Base-by-base conservation (phyloP, 441 rosid species). In the Iberis amara region DNA sequence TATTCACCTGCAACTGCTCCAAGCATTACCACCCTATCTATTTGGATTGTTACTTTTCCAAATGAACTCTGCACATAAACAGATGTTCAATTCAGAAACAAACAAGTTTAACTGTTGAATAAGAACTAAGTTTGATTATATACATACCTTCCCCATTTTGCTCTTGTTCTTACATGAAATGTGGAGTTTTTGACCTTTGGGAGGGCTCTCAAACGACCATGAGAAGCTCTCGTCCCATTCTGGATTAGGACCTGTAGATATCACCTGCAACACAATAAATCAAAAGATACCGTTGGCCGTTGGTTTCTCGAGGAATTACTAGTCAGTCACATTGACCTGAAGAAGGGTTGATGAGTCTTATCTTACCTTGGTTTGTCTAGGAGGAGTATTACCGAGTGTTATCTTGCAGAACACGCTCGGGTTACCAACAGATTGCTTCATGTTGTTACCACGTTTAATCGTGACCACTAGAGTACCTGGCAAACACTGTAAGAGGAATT, bases 381-480 rank as follows among this genome's bases (percentile, higher is more conserved):
- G 94, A 4, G 96, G 90, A 44, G 76, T 82, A 70, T 78, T 94
- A 38, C 98, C 96, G 10, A 94, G 89, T 1, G 96, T 87, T 47
- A 94, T 81, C 75, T 94, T 94, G 73, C 99, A 94, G 57, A 14
- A 94, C 30, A 85, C 96, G 13, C 96, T 85, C 7, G 99, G 96
- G 58, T 90, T 94, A 41, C 99, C 99, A 5, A 90, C 98, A 0
- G 99, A 94, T 68, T 94, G 99, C 70, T 94, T 94, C 98, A 94
- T 94, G 51, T 94, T 94, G 73, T 81, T 90, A 57, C 99, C 99
- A 24, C 95, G 89, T 70, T 87, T 94, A 69, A 94, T 87, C 40
- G 86, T 81, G 57, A 90, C 99, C 24, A 90, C 84, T 52, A 94
- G 57, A 6, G 99, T 94, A 50, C 99, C 99, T 2, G 99, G 99